Conservation (phyloP, 2,329 filamentous ascomycete genomes). For the Pseudocercospora fuligena region DNA sequence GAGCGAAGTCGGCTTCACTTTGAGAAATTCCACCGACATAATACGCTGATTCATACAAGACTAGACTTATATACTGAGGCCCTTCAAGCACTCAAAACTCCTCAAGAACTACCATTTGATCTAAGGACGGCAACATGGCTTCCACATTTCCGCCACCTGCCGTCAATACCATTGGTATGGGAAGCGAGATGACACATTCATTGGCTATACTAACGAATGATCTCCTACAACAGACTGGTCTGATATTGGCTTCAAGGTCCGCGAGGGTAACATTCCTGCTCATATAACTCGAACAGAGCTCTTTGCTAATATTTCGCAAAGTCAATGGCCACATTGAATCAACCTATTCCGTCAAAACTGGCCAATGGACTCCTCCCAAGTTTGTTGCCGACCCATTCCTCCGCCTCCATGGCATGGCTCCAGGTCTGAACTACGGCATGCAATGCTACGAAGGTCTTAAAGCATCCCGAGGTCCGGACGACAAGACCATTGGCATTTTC, state of each 20-base stretch:
- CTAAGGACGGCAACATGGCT: conserved; percentile 31
- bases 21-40: not conserved
- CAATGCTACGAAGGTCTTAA: conserved; percentile 99
- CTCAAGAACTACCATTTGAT: not conserved
- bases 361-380: conserved; percentile 75
- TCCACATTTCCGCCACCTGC: conserved; percentile 73
- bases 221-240: conserved; percentile 70
- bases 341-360: conserved; percentile 74
- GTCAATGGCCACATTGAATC: conserved; percentile 95
- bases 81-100: not conserved
- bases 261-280: conserved; percentile 69
- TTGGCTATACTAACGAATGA: conserved; percentile 19
- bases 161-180: conserved; percentile 71
- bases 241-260: conserved; percentile 89
- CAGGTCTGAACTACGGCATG: conserved; percentile 94
- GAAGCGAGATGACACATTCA: not conserved
- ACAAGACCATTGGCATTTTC: conserved; percentile 79
- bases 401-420: conserved; percentile 91
- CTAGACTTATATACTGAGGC: not conserved
- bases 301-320: conserved; percentile 41
- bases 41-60: not conserved
- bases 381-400: conserved; percentile 86
- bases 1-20: conserved; percentile 9
- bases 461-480: conserved; percentile 79
- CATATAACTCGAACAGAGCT: not conserved